Evolutionary conservation across 208 protist species (phyloP), one percentile per base, ranked within the genome.

Genomic region (Strigomonas culicis): DNA sequence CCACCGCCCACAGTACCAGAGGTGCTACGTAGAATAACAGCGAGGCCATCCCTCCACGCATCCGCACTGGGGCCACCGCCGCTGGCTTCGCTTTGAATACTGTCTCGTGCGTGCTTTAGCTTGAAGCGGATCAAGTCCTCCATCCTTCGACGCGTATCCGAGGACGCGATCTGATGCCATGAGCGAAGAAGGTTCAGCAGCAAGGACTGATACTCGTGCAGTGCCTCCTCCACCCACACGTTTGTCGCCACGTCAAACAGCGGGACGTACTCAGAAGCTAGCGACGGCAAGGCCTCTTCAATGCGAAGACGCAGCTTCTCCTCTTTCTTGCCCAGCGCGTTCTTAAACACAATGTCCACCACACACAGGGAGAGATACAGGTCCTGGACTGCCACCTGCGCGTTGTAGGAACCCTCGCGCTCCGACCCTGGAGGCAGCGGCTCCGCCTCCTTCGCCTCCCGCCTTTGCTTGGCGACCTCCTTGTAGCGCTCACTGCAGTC

Each of bases 331-430:
- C 59, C 52, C 43, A 57, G 47, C 25, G 63, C 66, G 53, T 79
- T 74, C 47, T 88, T 87, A 25, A 91, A 52, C 4, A 88, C 59
- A 13, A 75, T 76, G 61, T 93, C 87, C 39, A 93, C 66, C 10
- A 84, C 67, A 53, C 83, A 90, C 31, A 90, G 89, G 15, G 84
- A 66, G 15, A 91, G 31, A 66, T 93, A 93, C 28, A 85, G 51
- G 52, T 93, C 84, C 61, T 93, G 87, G 47, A 90, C 70, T 15
- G 59, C 79, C 0, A 82, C 87, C 46, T 88, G 79, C 10, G 66
- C 70, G 17, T 66, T 59, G 70, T 93, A 93, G 21, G 74, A 64
- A 0, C 64, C 70, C 75, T 85, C 73, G 2, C 75, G 74, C 30
- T 68, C 66, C 43, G 63, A 49, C 13, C 59, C 63, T 3, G 60